Percentiles rank a stretch among this genome's conserved stretches.
Evolutionary conservation across 345 rosid genomes (phyloP).

Genomic region (Lenwebbia sp.): DNA sequence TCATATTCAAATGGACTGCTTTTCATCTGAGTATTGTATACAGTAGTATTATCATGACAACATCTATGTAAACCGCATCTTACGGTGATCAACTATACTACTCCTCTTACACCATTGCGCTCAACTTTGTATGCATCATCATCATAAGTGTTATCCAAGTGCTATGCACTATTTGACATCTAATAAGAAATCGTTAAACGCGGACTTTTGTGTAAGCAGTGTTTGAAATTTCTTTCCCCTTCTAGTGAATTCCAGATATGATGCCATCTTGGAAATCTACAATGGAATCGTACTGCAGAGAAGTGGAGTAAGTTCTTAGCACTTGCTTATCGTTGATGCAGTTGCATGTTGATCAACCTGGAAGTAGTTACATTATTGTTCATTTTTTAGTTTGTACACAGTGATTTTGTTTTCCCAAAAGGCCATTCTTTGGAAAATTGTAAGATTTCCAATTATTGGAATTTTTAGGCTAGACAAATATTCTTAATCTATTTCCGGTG

Average conservation of each 20-base stretch:
- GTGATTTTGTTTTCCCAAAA: background rate
- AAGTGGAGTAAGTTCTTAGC: conserved; percentile 33
- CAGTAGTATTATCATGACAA: background rate
- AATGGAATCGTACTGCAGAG: conserved; percentile 43
- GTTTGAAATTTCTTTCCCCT: background rate
- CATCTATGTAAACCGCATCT: background rate
- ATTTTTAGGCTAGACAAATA: background rate
- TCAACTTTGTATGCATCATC: background rate
- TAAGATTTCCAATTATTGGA: background rate
- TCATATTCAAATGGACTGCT: background rate
- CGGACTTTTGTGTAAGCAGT: background rate
- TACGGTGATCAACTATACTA: background rate
- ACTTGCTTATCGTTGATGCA: background rate
- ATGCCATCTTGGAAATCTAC: conserved; percentile 57
- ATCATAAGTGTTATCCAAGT: background rate
- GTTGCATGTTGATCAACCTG: background rate
- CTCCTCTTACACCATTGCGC: background rate
- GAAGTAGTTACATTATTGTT: background rate
- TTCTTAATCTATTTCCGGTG: background rate
- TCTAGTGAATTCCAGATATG: conserved; percentile 35
- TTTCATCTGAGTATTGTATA: background rate
- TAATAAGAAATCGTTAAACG: background rate
- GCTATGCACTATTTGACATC: background rate
- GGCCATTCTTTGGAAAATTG: background rate
- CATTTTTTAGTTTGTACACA: background rate